A percentile compares a stretch with the other conserved stretches of the same genome.
Evolutionary conservation across 768 basidiomycete species (phyloP).

Genomic region (Boletus vinaceobasis): DNA sequence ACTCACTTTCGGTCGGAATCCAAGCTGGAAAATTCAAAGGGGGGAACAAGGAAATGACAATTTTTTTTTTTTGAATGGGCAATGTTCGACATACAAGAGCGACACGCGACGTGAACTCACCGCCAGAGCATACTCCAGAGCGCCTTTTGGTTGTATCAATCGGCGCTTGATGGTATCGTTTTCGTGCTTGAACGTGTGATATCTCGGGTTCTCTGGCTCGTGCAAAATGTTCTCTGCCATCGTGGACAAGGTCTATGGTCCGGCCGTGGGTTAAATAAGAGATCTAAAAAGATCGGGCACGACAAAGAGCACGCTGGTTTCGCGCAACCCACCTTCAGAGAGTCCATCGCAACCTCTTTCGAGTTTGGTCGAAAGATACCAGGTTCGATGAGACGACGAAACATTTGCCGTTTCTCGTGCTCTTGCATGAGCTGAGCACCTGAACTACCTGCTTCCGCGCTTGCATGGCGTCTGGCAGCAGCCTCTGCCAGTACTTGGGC

Average conservation of each 20-base stretch:
- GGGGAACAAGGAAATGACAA: background rate
- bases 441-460: background rate
- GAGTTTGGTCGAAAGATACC: slow-evolving; percentile 73
- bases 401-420: slow-evolving; percentile 65
- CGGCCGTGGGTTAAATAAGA: background rate
- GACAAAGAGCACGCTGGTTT: background rate
- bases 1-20: slow-evolving; percentile 66
- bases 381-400: slow-evolving; percentile 75
- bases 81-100: background rate
- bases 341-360: slow-evolving; percentile 52
- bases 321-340: slow-evolving; percentile 53
- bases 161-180: slow-evolving; percentile 64
- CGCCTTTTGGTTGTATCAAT: slow-evolving; percentile 65
- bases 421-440: slow-evolving; percentile 36
- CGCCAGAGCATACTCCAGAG: slow-evolving; percentile 76
- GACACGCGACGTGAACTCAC: slow-evolving; percentile 24
- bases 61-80: background rate
- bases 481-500: slow-evolving; percentile 29
- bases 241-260: slow-evolving; percentile 49
- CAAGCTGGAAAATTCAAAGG: slow-evolving; percentile 44
- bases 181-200: slow-evolving; percentile 70
- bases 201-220: slow-evolving; percentile 73
- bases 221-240: slow-evolving; percentile 72
- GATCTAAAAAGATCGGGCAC: too few species aligned
- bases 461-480: slow-evolving; percentile 23